phyloP scores from a whole-genome alignment of 305 asterid species.

The Nicotiana rustica region DNA sequence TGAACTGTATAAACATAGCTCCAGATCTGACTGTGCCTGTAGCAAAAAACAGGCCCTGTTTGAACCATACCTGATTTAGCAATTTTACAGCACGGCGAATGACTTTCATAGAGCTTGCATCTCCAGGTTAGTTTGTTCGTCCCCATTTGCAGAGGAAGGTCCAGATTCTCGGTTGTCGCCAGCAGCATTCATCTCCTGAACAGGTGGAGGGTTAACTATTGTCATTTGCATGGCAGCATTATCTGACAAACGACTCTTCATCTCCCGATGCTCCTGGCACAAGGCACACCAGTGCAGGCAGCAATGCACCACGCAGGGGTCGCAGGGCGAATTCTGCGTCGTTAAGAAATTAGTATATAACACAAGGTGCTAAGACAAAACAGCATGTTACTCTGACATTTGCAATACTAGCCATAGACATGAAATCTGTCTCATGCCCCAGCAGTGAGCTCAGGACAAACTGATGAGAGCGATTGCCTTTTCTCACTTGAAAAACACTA shows the following conservation, averaged over 20 bases:
- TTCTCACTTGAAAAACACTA: neutral
- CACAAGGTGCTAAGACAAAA: neutral
- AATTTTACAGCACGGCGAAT: neutral
- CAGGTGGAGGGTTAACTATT: conserved; percentile 87
- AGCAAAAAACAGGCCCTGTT: neutral
- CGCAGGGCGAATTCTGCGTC: conserved; percentile 94
- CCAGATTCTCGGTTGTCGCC: conserved; percentile 44
- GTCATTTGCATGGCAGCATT: conserved; percentile 76
- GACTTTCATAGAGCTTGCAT: conserved; percentile 67
- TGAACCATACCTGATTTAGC: neutral
- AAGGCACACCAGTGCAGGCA: conserved; percentile 97
- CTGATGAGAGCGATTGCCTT: conserved; percentile 11
- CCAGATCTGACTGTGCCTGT: neutral
- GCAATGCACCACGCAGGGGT: conserved; percentile 95
- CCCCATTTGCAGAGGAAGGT: conserved; percentile 58
- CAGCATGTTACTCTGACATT: neutral
- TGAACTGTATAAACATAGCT: conserved; percentile 14
- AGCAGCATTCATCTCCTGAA: conserved; percentile 78
- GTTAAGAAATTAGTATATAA: conserved; percentile 23
- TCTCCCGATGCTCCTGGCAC: conserved; percentile 98
- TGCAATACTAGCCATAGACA: neutral
- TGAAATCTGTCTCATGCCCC: neutral
- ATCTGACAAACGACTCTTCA: conserved; percentile 79
- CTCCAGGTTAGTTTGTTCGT: conserved; percentile 66
- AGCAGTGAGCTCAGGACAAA: neutral